Evolutionary conservation across 495 filamentous ascomycete genomes (phyloP).

Genomic region (Mycothermus thermophilus): DNA sequence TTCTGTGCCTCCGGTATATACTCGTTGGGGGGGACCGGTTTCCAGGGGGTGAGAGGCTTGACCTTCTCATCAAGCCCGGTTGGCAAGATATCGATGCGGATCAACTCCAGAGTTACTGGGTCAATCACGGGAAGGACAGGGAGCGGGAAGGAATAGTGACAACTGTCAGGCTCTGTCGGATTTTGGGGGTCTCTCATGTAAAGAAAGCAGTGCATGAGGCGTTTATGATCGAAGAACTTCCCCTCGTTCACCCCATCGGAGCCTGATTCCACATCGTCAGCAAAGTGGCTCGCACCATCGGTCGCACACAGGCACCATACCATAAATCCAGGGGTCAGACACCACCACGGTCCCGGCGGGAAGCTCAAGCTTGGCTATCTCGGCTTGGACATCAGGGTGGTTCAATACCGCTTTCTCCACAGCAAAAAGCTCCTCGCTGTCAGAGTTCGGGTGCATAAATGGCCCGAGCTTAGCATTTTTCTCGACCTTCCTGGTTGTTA

Average conservation of each 20-base stretch:
- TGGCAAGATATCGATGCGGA: conserved; percentile 45
- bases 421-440: conserved; percentile 45
- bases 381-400: conserved; percentile 44
- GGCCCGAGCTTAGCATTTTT: conserved; percentile 44
- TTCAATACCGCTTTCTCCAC: conserved; percentile 44
- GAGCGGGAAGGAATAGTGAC: conserved; percentile 69
- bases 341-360: conserved; percentile 48
- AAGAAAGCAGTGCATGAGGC: conserved; percentile 52
- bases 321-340: conserved; percentile 60
- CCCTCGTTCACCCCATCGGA: conserved; percentile 48
- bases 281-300: too few relatives aligned
- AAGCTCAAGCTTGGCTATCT: conserved; percentile 49
- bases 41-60: conserved; percentile 39
- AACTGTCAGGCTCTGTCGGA: conserved; percentile 44
- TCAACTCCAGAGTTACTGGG: conserved; percentile 47
- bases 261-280: too few relatives aligned
- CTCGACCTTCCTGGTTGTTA: conserved; percentile 39
- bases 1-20: conserved; percentile 60
- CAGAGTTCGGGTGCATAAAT: conserved; percentile 41
- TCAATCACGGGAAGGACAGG: conserved; percentile 67
- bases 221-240: conserved; percentile 37
- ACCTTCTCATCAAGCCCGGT: conserved; percentile 49
- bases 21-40: conserved; percentile 47
- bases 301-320: conserved; percentile 26
- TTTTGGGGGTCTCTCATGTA: conserved; percentile 49